phyloP scores from a whole-genome alignment of 192 early-diverging fungal genomes.

The Backusella mclennaniae region DNA sequence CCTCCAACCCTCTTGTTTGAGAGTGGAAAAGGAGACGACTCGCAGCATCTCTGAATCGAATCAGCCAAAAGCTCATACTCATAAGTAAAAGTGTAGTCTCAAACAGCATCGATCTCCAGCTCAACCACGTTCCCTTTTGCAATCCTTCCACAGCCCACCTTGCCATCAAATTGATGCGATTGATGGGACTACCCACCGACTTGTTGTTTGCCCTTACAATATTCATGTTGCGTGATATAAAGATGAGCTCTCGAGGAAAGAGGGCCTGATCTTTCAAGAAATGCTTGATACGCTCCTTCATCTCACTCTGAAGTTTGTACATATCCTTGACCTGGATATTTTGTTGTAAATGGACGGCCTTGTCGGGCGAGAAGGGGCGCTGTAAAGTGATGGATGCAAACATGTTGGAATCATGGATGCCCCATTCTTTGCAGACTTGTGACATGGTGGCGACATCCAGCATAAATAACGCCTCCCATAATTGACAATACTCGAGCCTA shows the following conservation, averaged over 20 bases:
- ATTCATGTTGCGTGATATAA: constrained; percentile 88
- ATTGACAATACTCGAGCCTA: constrained; percentile 71
- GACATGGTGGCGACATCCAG: constrained; percentile 61
- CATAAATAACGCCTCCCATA: constrained; percentile 85
- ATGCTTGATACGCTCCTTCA: constrained; percentile 69
- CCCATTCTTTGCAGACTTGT: constrained; percentile 72
- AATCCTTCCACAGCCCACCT: constrained; percentile 68
- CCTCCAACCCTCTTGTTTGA: constrained; percentile 62
- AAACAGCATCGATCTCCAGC: constrained; percentile 42
- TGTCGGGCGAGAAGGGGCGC: constrained; percentile 59
- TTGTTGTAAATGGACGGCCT: constrained; percentile 37
- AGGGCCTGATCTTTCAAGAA: constrained; percentile 68
- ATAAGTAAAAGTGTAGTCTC: constrained; percentile 56
- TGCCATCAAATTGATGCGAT: constrained; percentile 85
- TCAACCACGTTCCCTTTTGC: constrained; percentile 9
- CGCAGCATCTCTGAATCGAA: constrained; percentile 39
- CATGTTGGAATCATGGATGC: constrained; percentile 60
- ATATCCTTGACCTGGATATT: constrained; percentile 48
- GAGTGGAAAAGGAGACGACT: constrained; percentile 36
- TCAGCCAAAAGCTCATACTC: constrained; percentile 58
- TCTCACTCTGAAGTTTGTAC: constrained; percentile 72
- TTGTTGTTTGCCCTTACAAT: constrained; percentile 86
- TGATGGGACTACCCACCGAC: constrained; percentile 79
- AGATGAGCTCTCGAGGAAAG: constrained; percentile 88
- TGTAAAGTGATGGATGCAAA: constrained; percentile 68